Base-by-base conservation (phyloP, 768 basidiomycete species). In the Boletus patriciae region DNA sequence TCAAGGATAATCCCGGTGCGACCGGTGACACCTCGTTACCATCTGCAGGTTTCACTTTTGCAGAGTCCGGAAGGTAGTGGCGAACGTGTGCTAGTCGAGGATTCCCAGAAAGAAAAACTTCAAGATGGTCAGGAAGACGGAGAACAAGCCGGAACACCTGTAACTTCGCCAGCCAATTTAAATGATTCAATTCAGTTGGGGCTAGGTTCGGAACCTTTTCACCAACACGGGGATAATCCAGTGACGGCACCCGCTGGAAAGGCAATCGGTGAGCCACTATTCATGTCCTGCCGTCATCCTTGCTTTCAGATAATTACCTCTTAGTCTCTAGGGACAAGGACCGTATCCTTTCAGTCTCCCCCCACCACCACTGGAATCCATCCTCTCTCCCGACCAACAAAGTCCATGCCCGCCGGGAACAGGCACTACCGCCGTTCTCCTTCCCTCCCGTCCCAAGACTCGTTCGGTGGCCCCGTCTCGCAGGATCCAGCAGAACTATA, bases 61-160 rank as follows among this genome's bases (percentile, higher is more conserved):
- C 49, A 55, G 31, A 58, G 53, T 40, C 52, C 52, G 6, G 52
- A 60, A 23, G 46, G 29, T 25, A 40, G 38, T 27, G 38, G 44
- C 21, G 53, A 75, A 33, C 67, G 73, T 18, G 66, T 47, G 18
- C 53, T 70, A 41, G 70, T 70, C 34, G 77, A 74, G 52, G 77
- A 78, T 23, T 82, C 80, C 0, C 84, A 83, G 66, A 82, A 83
- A 66, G 84, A 84, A 70, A 83, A 81, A 6, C 36, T 15, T 25
- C 25, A 25, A 25, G 25, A 3, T 33, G 51, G 29, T 46, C 60
- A 58, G 13, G 54, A 70, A 50, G 52, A 51, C 60, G 58, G 46
- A 63, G 69, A 47, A n/a, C 29, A 48, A 50, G 46, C 36, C 11
- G 51, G 48, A 43, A 57, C 53, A 53, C 65, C 42, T 5, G 34